Evolutionary conservation across 169 alveolate species (phyloP).

Genomic region (Plasmodium vinckei): DNA sequence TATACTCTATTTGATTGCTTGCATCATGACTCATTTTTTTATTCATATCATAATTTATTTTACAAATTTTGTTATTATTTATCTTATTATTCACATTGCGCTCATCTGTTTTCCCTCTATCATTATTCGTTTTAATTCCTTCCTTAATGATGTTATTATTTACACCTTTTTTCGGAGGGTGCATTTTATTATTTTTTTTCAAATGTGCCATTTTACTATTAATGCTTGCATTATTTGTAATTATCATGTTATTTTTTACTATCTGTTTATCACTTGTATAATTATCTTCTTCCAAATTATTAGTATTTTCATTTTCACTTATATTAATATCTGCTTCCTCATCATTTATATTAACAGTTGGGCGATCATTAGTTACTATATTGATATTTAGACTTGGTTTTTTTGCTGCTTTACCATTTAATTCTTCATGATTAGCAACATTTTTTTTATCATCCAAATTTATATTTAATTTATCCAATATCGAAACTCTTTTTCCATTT

Average conservation of each 20-base stretch:
- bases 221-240: not conserved
- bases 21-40: not conserved
- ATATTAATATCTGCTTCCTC: not conserved
- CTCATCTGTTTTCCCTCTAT: not conserved
- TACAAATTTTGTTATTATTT: not conserved
- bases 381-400: not conserved
- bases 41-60: slow-evolving; percentile 5
- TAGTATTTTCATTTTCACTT: not conserved
- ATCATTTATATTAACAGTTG: not conserved
- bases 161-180: slow-evolving; percentile 28
- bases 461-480: slow-evolving; percentile 43
- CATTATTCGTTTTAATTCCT: not conserved
- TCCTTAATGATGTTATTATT: not conserved
- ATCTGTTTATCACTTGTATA: not conserved
- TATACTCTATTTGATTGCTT: not conserved
- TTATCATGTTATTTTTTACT: too few species aligned
- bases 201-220: slow-evolving; percentile 2
- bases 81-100: not conserved
- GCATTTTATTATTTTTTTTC: slow-evolving; percentile 15
- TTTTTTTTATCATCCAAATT: slow-evolving; percentile 19
- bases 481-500: slow-evolving; percentile 38
- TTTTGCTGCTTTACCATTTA: not conserved
- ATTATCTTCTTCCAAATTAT: not conserved
- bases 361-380: too few species aligned
- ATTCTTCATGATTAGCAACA: not conserved